Percentiles rank a stretch among this genome's conserved stretches.
These are phyloP conservation scores for Hansenula anomala DNA, from an alignment of 1,139 yeast species.

Conservation along the genomic window DNA sequence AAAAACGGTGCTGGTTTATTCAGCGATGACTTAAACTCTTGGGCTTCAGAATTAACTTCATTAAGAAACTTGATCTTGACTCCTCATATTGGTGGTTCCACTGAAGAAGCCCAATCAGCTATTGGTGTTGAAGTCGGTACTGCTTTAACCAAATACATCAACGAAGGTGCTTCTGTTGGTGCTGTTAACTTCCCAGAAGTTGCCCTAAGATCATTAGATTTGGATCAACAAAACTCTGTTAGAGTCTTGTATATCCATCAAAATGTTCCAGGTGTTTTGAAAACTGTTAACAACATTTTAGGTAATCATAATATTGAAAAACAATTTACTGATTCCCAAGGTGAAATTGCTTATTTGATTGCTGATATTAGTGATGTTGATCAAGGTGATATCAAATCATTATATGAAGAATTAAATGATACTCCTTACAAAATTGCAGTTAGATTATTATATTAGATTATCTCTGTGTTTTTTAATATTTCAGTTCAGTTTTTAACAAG, in stretches of 20 bases:
- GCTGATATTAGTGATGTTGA: conserved; percentile 93
- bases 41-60: conserved; percentile 80
- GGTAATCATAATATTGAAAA: conserved; percentile 95
- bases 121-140: conserved; percentile 94
- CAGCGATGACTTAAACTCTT: conserved; percentile 63
- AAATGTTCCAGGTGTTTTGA: conserved; percentile 98
- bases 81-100: conserved; percentile 98
- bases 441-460: conserved; percentile 72
- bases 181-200: conserved; percentile 99
- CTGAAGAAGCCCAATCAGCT: conserved; percentile 98
- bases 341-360: conserved; percentile 96
- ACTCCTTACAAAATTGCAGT: conserved; percentile 91
- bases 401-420: conserved; percentile 82
- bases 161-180: conserved; percentile 94
- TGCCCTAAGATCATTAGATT: conserved; percentile 78
- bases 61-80: conserved; percentile 88
- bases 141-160: conserved; percentile 83
- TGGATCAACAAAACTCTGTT: conserved; percentile 84
- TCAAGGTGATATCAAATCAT: conserved; percentile 72
- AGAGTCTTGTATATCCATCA: conserved; percentile 95
- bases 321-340: conserved; percentile 94
- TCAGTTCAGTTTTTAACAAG: conserved; percentile 1
- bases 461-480: too few relatives aligned
- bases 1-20: conserved; percentile 88
- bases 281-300: conserved; percentile 93